phyloP scores from a whole-genome alignment of 2,329 filamentous ascomycete genomes.

The Pseudogymnoascus sp. region DNA sequence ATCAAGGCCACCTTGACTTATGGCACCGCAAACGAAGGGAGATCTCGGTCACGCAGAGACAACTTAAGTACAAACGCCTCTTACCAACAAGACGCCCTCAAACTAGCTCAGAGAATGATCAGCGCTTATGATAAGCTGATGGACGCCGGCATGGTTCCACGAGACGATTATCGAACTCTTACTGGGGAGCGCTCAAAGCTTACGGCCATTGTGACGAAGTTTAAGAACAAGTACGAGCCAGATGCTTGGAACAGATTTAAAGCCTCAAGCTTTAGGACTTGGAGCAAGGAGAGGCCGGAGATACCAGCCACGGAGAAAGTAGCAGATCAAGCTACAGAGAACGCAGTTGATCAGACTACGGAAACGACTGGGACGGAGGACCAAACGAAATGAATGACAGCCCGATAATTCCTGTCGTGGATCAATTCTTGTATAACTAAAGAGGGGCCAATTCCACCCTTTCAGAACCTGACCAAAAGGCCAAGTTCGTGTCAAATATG shows the following conservation, averaged over 20 bases:
- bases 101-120: slow-evolving; percentile 27
- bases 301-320: not conserved
- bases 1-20: slow-evolving; percentile 23
- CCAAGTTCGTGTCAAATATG: slow-evolving; percentile 1
- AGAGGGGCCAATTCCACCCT: not conserved
- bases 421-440: slow-evolving; percentile 5
- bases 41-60: not conserved
- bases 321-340: not conserved
- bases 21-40: slow-evolving; percentile 14
- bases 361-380: not conserved
- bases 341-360: not conserved
- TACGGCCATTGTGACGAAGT: slow-evolving; percentile 30
- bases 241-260: slow-evolving; percentile 7
- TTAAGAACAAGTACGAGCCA: slow-evolving; percentile 17
- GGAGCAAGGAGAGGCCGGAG: slow-evolving; percentile 20
- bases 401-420: not conserved
- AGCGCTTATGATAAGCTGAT: slow-evolving; percentile 28
- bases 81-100: slow-evolving; percentile 17
- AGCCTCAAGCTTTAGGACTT: slow-evolving; percentile 22
- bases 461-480: not conserved
- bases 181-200: slow-evolving; percentile 27
- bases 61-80: not conserved
- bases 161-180: slow-evolving; percentile 14
- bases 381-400: not conserved
- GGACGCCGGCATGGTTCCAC: slow-evolving; percentile 21